A percentile compares a stretch with the other conserved stretches of the same genome.
These are phyloP conservation scores for Hansenula lynferdii DNA, from an alignment of 1,139 yeast genomes.

Conservation along the genomic window DNA sequence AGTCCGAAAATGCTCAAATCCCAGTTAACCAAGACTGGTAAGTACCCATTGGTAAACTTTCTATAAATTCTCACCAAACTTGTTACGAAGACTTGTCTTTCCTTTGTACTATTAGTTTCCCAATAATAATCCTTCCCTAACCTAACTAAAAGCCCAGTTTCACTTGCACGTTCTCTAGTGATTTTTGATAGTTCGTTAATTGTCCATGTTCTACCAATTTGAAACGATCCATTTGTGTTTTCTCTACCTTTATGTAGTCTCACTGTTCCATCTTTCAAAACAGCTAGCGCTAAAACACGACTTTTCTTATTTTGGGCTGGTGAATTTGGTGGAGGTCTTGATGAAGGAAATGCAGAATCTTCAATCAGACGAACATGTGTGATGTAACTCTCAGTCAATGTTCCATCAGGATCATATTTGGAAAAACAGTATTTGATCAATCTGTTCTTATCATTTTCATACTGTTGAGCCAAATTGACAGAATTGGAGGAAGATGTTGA, in stretches of 20 bases:
- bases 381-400: conserved; percentile 43
- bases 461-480: conserved; percentile 40
- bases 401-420: conserved; percentile 32
- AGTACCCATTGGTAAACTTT: conserved; percentile 60
- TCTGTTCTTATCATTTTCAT: conserved; percentile 42
- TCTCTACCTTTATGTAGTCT: conserved; percentile 84
- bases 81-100: conserved; percentile 61
- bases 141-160: conserved; percentile 54
- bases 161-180: conserved; percentile 45
- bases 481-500: conserved; percentile 23
- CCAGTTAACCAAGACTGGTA: conserved; percentile 57
- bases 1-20: conserved; percentile 31
- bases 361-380: conserved; percentile 58
- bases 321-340: conserved; percentile 39
- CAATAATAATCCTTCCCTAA: conserved; percentile 84
- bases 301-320: conserved; percentile 36
- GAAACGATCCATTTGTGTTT: conserved; percentile 68
- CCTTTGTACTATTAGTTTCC: conserved; percentile 69
- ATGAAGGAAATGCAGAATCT: conserved; percentile 41
- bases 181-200: conserved; percentile 63
- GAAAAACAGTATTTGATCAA: conserved; percentile 42
- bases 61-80: conserved; percentile 61
- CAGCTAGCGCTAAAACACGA: conserved; percentile 44
- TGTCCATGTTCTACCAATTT: conserved; percentile 94
- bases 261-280: conserved; percentile 56